These are phyloP conservation scores for Hypsizygus ulmarius DNA, from an alignment of 1,284 basidiomycete genomes.

Conservation along the genomic window DNA sequence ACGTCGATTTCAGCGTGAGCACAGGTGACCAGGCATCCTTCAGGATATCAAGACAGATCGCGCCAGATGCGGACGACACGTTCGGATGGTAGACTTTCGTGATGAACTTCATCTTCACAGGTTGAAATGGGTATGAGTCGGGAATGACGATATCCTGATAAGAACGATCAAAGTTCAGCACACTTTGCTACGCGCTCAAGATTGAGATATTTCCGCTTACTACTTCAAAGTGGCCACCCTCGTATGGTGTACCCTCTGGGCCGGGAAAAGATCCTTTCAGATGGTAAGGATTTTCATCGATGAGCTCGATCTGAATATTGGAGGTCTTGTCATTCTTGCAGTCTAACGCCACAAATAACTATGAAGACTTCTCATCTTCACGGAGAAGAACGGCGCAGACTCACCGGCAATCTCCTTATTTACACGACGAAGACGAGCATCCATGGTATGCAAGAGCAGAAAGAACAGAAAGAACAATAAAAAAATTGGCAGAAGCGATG, in stretches of 20 bases:
- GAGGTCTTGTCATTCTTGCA: constrained; percentile 93
- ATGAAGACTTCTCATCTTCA: constrained; percentile 6
- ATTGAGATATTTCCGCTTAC: constrained; percentile 50
- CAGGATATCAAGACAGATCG: constrained; percentile 76
- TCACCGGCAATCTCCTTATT: constrained; percentile 90
- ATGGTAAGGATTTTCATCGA: constrained; percentile 87
- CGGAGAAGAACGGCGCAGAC: constrained; percentile 20
- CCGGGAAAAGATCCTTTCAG: constrained; percentile 90
- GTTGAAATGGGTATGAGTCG: constrained; percentile 93
- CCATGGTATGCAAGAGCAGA: constrained; percentile 33
- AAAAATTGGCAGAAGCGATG: background rate
- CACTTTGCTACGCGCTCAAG: background rate
- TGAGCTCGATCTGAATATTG: constrained; percentile 79
- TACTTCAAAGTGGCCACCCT: constrained; percentile 91
- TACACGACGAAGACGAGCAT: constrained; percentile 85
- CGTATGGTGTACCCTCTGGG: constrained; percentile 91
- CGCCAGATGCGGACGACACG: constrained; percentile 90
- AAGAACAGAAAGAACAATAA: constrained; percentile 1
- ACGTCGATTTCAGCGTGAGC: constrained; percentile 93
- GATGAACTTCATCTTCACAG: constrained; percentile 98
- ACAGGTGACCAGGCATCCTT: constrained; percentile 91
- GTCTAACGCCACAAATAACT: constrained; percentile 44
- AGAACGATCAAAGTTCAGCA: constrained; percentile 6
- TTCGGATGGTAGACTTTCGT: constrained; percentile 99
- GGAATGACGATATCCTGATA: constrained; percentile 91